These are phyloP conservation scores for Brassica cretica DNA, from an alignment of 345 rosid species.

Conservation along the genomic window DNA sequence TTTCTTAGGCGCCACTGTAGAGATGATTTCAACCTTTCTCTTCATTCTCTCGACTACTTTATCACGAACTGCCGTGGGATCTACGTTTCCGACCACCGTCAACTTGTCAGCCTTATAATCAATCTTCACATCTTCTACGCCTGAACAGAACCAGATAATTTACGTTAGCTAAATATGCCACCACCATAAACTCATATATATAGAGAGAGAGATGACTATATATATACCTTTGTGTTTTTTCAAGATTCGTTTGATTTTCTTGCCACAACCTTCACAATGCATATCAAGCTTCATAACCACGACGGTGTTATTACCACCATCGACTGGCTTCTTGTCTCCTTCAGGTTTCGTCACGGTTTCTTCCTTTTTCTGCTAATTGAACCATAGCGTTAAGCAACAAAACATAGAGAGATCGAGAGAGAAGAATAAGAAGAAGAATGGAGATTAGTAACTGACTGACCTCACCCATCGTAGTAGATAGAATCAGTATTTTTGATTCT, in stretches of 20 bases:
- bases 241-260: constrained; percentile 53
- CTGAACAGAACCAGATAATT: background rate
- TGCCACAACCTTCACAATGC: constrained; percentile 95
- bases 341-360: constrained; percentile 39
- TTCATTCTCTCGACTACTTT: background rate
- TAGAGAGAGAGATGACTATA: background rate
- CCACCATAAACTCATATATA: background rate
- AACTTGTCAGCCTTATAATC: background rate
- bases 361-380: constrained; percentile 32
- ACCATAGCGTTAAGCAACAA: background rate
- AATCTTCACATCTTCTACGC: background rate
- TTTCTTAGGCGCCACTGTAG: constrained; percentile 41
- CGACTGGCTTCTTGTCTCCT: constrained; percentile 55
- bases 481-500: background rate
- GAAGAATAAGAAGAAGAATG: background rate
- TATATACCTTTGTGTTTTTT: constrained; percentile 54
- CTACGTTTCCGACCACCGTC: constrained; percentile 1
- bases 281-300: constrained; percentile 69
- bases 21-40: constrained; percentile 49
- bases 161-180: background rate
- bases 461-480: constrained; percentile 2
- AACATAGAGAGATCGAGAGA: background rate
- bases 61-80: background rate
- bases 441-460: background rate
- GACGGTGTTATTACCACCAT: constrained; percentile 38